Base-by-base conservation (phyloP, 345 rosid genomes). In the Populus euphratica region DNA sequence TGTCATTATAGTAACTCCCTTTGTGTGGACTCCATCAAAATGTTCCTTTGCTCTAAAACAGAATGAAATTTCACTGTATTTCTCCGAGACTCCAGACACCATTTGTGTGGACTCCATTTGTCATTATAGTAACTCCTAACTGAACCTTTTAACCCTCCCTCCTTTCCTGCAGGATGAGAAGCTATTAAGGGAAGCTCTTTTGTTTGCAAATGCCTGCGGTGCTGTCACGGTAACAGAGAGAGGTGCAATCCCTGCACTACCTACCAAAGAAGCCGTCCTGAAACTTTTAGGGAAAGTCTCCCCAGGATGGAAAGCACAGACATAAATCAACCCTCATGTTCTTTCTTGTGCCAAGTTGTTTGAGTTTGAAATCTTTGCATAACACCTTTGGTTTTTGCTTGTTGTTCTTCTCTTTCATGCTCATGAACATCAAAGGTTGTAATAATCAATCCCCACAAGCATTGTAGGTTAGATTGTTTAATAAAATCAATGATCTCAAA, bases 211-310 rank as follows among this genome's bases (percentile, higher is more conserved):
- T 70, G 97, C 87, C 43, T 94, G 98, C 52, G 99, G 97, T 9
- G 97, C 97, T 21, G 82, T 87, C 69, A 90, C 98, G 0, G 99
- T 92, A 44, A 96, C 91, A 44, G 91, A 88, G 86, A 89, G 96
- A 82, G 99, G 99, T 65, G 99, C 99, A 0, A 96, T 96, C 82
- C 99, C 99, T 16, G 92, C 97, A 0, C 81, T 96, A 69, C 99
- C 99, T 21, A 86, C 96, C 27, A 91, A 81, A 85, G 74, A 86
- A 72, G 91, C 92, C 13, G 97, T 90, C 78, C 87, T 82, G 67
- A 76, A 89, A 6, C 88, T 91, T 78, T 44, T 91, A 35, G 74
- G n/a, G 44, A 10, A 72, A 59, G 69, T 62, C 74, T 8, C 52
- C 3, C 31, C 69, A n/a, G 31, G 43, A 79, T 66, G 64, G 52